A percentile compares a stretch with the other conserved stretches of the same genome.
Evolutionary conservation across 257 asterid species (phyloP).

Genomic region (Verbascum thapsus): DNA sequence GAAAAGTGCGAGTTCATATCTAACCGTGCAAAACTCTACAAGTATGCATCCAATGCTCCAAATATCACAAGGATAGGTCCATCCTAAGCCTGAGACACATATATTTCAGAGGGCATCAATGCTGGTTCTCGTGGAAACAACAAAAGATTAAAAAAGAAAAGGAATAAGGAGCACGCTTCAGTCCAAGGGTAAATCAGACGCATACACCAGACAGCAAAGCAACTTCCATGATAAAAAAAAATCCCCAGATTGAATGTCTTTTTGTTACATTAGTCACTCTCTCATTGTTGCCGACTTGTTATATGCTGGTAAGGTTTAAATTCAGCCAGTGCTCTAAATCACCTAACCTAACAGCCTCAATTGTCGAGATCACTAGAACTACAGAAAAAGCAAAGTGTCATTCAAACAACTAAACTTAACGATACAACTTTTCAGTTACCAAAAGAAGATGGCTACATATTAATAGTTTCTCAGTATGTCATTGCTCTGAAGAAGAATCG

Average conservation of each 20-base stretch:
- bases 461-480: not conserved
- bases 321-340: not conserved
- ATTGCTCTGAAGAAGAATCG: not conserved
- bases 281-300: not conserved
- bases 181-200: slow-evolving; percentile 2
- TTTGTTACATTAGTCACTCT: not conserved
- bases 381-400: not conserved
- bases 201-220: not conserved
- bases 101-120: not conserved
- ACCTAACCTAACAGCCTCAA: not conserved
- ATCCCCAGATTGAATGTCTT: not conserved
- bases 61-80: slow-evolving; percentile 58
- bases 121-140: not conserved
- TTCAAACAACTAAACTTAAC: too few species aligned
- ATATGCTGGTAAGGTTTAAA: slow-evolving; percentile 3
- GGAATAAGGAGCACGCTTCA: not conserved
- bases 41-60: slow-evolving; percentile 65
- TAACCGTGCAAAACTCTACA: slow-evolving; percentile 56
- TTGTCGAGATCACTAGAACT: not conserved
- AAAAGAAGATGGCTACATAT: not conserved
- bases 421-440: not conserved
- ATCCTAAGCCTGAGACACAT: slow-evolving; percentile 53
- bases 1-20: slow-evolving; percentile 25
- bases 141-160: too few species aligned
- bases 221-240: not conserved